Base-by-base conservation (phyloP, 805 yeast genomes). In the Ogataea thermomethanolica region DNA sequence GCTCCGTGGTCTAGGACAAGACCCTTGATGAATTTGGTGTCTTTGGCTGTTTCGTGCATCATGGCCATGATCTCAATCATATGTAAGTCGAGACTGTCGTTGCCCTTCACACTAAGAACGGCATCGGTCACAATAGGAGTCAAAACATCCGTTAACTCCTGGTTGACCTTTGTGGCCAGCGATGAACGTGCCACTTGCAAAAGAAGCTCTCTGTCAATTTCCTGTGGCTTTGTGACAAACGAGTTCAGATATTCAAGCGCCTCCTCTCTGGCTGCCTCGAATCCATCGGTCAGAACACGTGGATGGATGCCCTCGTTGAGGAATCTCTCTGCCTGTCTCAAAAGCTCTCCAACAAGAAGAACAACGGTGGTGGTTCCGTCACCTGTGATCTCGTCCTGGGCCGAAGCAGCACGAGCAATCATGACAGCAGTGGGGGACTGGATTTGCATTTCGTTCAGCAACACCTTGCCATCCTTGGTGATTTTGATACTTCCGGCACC, bases 301-400 rank as follows among this genome's bases (percentile, higher is more conserved):
- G 99, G 98, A 66, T 93, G 99, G 36, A 93, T 84, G 39, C 99
- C 99, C 67, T 93, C 99, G 50, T 80, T 74, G 43, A 87, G 79
- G 61, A 78, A 90, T 52, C 97, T 76, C 61, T 91, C 93, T 21
- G 98, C 96, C 65, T 93, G 98, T 61, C 86, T 87, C 61, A 93
- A 74, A 46, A 93, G 70, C 63, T 91, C 97, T 41, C 99, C 99
- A 30, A 93, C 99, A 40, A 90, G 74, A 48, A 95, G 72, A 32
- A 90, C 91, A 39, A 93, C 99, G 2, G 96, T 84, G 5, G 98
- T 91, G 40, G 99, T 93, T 49, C 99, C 99, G 65, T 93, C 99
- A 36, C 99, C 99, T n/a, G 98, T 86, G 59, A 93, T 88, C 65
- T 93, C 99, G 64, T 93, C 99, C 66, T 93, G 99, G 0, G 99